Evolutionary conservation across 2,329 filamentous ascomycete species (phyloP).

Genomic region (Tympanopsis confertula): DNA sequence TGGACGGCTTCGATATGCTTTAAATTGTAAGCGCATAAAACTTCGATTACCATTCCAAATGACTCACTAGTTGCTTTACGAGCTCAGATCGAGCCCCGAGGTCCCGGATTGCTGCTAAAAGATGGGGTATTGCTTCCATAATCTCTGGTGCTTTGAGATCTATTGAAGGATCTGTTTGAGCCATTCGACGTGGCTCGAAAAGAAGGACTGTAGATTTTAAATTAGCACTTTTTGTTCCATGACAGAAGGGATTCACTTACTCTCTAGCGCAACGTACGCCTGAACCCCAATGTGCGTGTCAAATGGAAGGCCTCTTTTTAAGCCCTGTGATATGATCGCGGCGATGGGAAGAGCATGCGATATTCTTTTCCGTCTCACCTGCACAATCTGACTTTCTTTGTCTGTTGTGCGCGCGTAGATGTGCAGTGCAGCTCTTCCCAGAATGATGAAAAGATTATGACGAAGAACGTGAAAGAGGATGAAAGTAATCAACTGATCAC

Average conservation of each 20-base stretch:
- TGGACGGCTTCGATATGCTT: slow-evolving; percentile 6
- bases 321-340: slow-evolving; percentile 4
- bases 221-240: background rate
- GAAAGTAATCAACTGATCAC: slow-evolving; percentile 6
- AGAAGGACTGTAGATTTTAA: slow-evolving; percentile 4
- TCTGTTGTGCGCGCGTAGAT: slow-evolving; percentile 1
- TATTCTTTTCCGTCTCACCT: slow-evolving; percentile 4
- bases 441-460: slow-evolving; percentile 6
- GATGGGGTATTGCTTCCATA: slow-evolving; percentile 4
- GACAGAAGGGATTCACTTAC: background rate
- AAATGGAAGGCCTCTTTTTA: slow-evolving; percentile 3
- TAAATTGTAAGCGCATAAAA: background rate
- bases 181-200: slow-evolving; percentile 6
- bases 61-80: slow-evolving; percentile 6
- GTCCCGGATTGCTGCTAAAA: slow-evolving; percentile 4
- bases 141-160: slow-evolving; percentile 5
- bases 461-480: slow-evolving; percentile 6
- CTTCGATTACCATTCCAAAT: background rate
- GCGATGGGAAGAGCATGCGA: slow-evolving; percentile 7
- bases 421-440: slow-evolving; percentile 5
- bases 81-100: slow-evolving; percentile 4
- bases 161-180: slow-evolving; percentile 4
- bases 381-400: slow-evolving; percentile 1
- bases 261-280: slow-evolving; percentile 7
- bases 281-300: slow-evolving; percentile 6